Evolutionary conservation across 2,329 filamentous ascomycete genomes (phyloP).

Genomic region (Fonsecaea monophora): DNA sequence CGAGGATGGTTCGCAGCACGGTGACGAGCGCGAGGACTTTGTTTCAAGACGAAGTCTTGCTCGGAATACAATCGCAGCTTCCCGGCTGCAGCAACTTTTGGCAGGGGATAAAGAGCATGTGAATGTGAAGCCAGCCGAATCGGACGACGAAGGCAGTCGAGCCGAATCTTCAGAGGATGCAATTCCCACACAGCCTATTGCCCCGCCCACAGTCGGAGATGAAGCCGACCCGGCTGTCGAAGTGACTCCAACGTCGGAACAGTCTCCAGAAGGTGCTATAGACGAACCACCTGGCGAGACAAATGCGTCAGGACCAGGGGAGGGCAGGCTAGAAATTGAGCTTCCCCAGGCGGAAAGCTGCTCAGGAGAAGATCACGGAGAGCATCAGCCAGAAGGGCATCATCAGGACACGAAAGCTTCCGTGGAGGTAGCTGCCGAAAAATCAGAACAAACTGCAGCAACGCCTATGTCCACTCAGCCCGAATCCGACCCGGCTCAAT

Average conservation of each 20-base stretch:
- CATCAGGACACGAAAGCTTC: not conserved
- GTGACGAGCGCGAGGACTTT: not conserved
- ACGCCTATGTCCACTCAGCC: not conserved
- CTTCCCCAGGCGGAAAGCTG: not conserved
- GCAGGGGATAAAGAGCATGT: too few species aligned
- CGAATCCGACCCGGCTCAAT: not conserved
- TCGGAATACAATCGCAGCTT: not conserved
- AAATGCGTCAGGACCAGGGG: not conserved
- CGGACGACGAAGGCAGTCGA: not conserved
- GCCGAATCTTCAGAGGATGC: not conserved
- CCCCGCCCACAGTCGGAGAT: not conserved
- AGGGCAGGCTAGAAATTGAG: not conserved
- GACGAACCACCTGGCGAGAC: not conserved
- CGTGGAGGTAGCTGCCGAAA: not conserved
- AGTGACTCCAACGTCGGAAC: not conserved
- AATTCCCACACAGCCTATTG: not conserved
- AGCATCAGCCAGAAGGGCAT: not conserved
- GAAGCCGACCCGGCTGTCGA: not conserved
- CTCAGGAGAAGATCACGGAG: not conserved
- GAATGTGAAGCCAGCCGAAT: not conserved
- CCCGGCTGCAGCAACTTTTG: not conserved
- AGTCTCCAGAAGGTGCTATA: not conserved
- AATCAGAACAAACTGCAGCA: not conserved
- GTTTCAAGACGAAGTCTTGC: not conserved
- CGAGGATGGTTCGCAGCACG: conserved; percentile 17